Percentiles rank a stretch among this genome's conserved stretches.
phyloP scores from a whole-genome alignment of 176 grass and related monocot genomes.

The Oryza meyeriana region DNA sequence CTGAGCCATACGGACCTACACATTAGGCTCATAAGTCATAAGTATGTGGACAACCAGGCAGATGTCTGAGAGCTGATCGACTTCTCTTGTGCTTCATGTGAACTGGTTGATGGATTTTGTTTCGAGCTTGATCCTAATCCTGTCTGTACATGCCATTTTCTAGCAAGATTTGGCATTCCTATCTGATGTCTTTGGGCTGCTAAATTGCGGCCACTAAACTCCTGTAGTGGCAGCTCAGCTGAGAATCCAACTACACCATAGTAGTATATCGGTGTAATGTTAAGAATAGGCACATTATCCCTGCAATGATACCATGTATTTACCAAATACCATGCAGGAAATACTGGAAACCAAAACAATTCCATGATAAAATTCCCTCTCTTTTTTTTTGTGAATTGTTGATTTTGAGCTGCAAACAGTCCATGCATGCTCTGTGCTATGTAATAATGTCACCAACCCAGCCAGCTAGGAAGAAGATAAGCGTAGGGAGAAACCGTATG shows the following conservation, averaged over 20 bases:
- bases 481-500: too few species aligned
- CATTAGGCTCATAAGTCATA: conserved; percentile 88
- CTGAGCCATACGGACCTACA: too few species aligned
- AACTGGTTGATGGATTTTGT: conserved; percentile 8
- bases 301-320: neutral
- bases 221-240: neutral
- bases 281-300: neutral
- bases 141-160: conserved; percentile 12
- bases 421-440: too few species aligned
- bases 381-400: neutral
- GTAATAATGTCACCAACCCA: too few species aligned
- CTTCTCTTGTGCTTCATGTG: neutral
- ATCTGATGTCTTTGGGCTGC: conserved; percentile 6
- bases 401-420: neutral
- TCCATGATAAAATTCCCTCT: neutral
- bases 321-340: neutral
- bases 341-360: neutral
- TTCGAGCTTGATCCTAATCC: neutral
- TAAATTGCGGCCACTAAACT: neutral
- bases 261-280: neutral
- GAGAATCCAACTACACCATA: conserved; percentile 10
- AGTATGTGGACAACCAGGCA: neutral
- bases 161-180: neutral
- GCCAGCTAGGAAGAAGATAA: too few species aligned
- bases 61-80: neutral